Evolutionary conservation across 2,329 filamentous ascomycete genomes (phyloP).

Genomic region (Elsinoe ampelina): DNA sequence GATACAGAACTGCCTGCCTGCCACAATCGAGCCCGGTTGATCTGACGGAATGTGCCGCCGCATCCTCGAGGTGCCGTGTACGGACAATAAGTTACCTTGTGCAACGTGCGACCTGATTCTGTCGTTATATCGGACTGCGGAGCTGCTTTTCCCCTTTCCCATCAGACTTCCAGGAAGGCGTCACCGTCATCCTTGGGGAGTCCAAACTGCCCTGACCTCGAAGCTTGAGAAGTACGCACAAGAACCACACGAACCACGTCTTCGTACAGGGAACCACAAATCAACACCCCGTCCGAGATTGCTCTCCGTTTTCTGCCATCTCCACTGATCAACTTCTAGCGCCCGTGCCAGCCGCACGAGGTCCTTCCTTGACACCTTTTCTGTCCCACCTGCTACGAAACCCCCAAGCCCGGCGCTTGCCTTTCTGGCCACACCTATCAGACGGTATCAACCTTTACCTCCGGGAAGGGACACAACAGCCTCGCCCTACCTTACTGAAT

Average conservation of each 20-base stretch:
- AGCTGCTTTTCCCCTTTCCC: neutral
- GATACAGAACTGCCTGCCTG: constrained; percentile 3
- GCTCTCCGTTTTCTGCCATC: constrained; percentile 12
- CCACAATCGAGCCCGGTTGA: neutral
- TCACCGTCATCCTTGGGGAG: neutral
- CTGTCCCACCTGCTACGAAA: constrained; percentile 6
- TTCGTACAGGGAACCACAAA: constrained; percentile 1
- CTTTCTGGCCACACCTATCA: constrained; percentile 6
- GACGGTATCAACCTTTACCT: constrained; percentile 5
- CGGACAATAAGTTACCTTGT: constrained; percentile 7
- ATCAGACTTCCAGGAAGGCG: neutral
- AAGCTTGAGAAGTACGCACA: neutral
- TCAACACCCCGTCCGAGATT: constrained; percentile 11
- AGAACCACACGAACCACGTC: constrained; percentile 2
- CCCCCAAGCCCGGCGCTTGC: neutral
- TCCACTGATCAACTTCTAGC: constrained; percentile 11
- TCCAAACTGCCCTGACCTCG: neutral
- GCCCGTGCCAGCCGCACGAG: constrained; percentile 10
- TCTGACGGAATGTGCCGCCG: neutral
- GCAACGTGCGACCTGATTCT: constrained; percentile 3
- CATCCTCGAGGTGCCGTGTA: neutral
- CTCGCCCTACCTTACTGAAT: neutral
- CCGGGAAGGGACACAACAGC: neutral
- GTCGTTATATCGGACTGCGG: neutral
- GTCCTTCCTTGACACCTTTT: constrained; percentile 5